phyloP scores from a whole-genome alignment of 2,329 filamentous ascomycete species.

The Stachybotrys chartarum region DNA sequence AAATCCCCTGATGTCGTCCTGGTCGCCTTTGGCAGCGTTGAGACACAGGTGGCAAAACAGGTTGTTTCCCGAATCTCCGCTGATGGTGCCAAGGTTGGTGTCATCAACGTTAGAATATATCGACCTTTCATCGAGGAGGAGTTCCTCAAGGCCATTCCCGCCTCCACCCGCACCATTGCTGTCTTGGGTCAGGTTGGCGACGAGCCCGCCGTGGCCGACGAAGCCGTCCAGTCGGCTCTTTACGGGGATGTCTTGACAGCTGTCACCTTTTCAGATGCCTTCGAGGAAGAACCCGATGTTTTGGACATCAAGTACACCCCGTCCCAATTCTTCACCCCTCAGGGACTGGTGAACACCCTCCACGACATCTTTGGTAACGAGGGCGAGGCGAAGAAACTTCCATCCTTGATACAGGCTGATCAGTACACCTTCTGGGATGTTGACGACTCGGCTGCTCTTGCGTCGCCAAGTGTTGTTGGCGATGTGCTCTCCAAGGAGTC shows the following conservation, averaged over 20 bases:
- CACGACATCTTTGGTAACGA: slow-evolving; percentile 48
- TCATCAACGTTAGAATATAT: slow-evolving; percentile 88
- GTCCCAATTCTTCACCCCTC: slow-evolving; percentile 48
- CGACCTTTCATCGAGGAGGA: slow-evolving; percentile 92
- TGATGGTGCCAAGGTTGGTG: slow-evolving; percentile 72
- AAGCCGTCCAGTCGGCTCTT: slow-evolving; percentile 72
- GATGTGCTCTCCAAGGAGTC: slow-evolving; percentile 64
- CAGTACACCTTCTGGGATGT: slow-evolving; percentile 94
- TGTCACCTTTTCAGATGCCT: slow-evolving; percentile 68
- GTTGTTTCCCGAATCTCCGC: slow-evolving; percentile 66
- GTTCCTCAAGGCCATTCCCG: slow-evolving; percentile 75
- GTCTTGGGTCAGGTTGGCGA: slow-evolving; percentile 85
- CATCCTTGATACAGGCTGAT: slow-evolving; percentile 51
- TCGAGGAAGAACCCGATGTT: slow-evolving; percentile 55
- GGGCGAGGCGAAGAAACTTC: slow-evolving; percentile 33
- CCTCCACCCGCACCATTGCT: slow-evolving; percentile 66
- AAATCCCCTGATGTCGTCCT: slow-evolving; percentile 71
- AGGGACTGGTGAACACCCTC: slow-evolving; percentile 43
- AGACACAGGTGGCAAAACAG: slow-evolving; percentile 79
- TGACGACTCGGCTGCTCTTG: slow-evolving; percentile 62
- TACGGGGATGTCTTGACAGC: slow-evolving; percentile 89
- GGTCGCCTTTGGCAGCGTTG: slow-evolving; percentile 87
- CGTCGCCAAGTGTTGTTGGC: slow-evolving; percentile 55
- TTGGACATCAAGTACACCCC: slow-evolving; percentile 88
- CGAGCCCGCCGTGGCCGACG: slow-evolving; percentile 64